A percentile compares a stretch with the other conserved stretches of the same genome.
Conservation (phyloP, 306 rosid species). For the Cicer chorassanicum region DNA sequence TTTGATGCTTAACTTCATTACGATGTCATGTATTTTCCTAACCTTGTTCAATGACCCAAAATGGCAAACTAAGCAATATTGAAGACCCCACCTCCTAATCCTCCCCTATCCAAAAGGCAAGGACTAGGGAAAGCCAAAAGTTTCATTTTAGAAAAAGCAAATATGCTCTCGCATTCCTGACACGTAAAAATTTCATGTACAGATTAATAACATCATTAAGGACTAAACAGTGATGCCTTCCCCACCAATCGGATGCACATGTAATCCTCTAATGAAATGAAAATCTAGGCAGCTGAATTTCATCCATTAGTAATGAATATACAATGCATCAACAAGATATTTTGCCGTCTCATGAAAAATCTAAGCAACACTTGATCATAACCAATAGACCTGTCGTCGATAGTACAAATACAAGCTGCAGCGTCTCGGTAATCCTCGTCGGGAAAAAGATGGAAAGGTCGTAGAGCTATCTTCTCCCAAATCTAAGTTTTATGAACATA, state of each 20-base stretch:
- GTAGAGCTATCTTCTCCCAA: slow-evolving; percentile 35
- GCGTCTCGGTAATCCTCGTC: slow-evolving; percentile 44
- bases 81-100: too few species aligned
- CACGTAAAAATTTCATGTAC: slow-evolving; percentile 50
- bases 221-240: slow-evolving; percentile 44
- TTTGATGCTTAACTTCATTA: slow-evolving; percentile 1
- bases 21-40: not conserved
- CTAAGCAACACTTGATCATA: slow-evolving; percentile 49
- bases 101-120: too few species aligned
- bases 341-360: slow-evolving; percentile 48
- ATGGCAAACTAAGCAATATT: not conserved
- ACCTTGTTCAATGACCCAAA: slow-evolving; percentile 3
- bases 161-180: slow-evolving; percentile 23
- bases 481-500: slow-evolving; percentile 37
- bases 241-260: slow-evolving; percentile 53
- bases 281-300: slow-evolving; percentile 58
- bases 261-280: slow-evolving; percentile 49
- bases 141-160: not conserved
- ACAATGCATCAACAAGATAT: slow-evolving; percentile 62
- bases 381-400: slow-evolving; percentile 38
- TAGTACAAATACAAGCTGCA: slow-evolving; percentile 38
- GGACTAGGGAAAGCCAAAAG: too few species aligned
- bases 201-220: slow-evolving; percentile 51
- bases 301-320: slow-evolving; percentile 62
- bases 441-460: slow-evolving; percentile 40